Evolutionary conservation across 2,329 filamentous ascomycete genomes (phyloP).

Genomic region (Aspergillus aculeatus): DNA sequence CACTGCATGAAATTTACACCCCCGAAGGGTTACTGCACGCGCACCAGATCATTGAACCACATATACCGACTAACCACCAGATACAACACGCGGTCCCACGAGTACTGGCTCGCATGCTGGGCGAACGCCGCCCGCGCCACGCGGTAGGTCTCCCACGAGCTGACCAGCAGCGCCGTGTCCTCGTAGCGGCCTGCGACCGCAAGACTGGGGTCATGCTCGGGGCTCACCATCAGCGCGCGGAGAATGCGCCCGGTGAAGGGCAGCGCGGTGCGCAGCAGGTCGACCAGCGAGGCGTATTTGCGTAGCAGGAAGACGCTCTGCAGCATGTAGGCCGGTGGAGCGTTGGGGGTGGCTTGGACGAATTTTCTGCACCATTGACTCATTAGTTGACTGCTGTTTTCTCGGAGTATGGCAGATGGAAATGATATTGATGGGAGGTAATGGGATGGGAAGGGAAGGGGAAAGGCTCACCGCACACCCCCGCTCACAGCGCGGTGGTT

Average conservation of each 20-base stretch:
- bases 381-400: no score
- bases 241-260: constrained; percentile 31
- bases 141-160: constrained; percentile 37
- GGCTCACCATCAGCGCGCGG: constrained; percentile 16
- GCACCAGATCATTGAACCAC: constrained; percentile 39
- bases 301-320: constrained; percentile 37
- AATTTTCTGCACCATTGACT: neutral
- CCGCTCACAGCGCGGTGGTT: constrained; percentile 44
- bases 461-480: constrained; percentile 35
- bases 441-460: neutral
- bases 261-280: constrained; percentile 40
- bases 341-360: constrained; percentile 31
- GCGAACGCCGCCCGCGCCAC: constrained; percentile 39
- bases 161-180: constrained; percentile 37
- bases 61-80: constrained; percentile 43
- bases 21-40: neutral
- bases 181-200: constrained; percentile 14
- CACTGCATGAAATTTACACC: no score
- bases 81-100: constrained; percentile 44
- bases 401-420: no score
- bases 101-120: constrained; percentile 42
- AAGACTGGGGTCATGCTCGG: neutral
- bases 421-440: no score
- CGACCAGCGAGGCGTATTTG: constrained; percentile 42
- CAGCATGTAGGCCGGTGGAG: constrained; percentile 38